Base-by-base conservation (phyloP, 768 basidiomycete species). In the Boletus rex-veris region DNA sequence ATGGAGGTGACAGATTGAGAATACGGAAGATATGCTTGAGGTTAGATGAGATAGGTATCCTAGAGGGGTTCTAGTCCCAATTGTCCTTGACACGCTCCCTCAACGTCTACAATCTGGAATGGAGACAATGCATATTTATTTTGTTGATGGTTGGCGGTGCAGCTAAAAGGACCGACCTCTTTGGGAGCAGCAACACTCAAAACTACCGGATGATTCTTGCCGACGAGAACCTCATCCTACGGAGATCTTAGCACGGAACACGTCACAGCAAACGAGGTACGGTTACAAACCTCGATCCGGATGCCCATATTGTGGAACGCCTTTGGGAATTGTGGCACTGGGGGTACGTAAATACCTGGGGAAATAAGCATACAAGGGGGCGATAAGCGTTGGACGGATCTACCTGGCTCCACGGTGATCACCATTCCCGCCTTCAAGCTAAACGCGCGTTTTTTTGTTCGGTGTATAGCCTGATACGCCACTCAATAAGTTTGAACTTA, bases 241-340 rank as follows among this genome's bases (percentile, higher is more conserved):
- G 31, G 5, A 19, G 35, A 36, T 57, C 35, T 64, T 39, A 53
- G 42, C 26, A 53, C 40, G 47, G 52, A 51, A 45, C 38, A 46
- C 45, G 45, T 16, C 43, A 9, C 11, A 30, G 7, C 9, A 45
- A 36, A 35, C 41, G 19, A 37, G 40, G 26, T 38, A 43, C 7
- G 16, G 21, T 36, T 30, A 55, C 58, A 38, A 52, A 86, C 90
- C 79, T 96, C 96, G 62, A 99, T 92, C 43, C 96, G 84, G 54
- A 98, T 86, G 7, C 91, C 93, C 28, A 97, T 80, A 58, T 92
- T 88, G 61, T 96, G 94, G 71, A 93, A 98, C 48, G 82, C 81
- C 58, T 81, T 87, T 3, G 96, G 97, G 69, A 91, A 98, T 42
- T 82, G 74, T 3, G 84, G 64, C 7, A 80, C 77, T 1, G 86